Evolutionary conservation across 108 stramenopile species (phyloP), one percentile per base, ranked within the genome.

Genomic region (Fragilaria crotonensis): DNA sequence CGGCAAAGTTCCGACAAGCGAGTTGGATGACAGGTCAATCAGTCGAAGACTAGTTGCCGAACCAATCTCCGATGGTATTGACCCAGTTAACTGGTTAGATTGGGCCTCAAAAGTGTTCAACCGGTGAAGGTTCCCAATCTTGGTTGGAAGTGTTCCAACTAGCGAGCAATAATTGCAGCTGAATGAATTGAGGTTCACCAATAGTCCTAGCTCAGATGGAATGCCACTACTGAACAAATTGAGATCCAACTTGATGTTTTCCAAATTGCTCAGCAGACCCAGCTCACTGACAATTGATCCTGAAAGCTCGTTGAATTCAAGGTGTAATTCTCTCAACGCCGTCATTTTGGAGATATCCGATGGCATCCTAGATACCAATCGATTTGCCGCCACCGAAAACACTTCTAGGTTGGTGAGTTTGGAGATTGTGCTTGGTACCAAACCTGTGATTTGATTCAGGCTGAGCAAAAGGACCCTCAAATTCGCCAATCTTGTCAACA

Each of bases 271-370:
- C 9, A 59, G 27, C 41, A 47, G 22, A 11, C 58, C 58, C 2
- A 59, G 26, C 25, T 59, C 58, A 26, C 30, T 20, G 7, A 45
- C 45, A 48, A 59, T 59, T 23, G 45, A 2, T 20, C 45, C 58
- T 2, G 20, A 32, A 1, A 59, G 5, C 21, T 2, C 9, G 21
- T 59, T 59, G 45, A 5, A 2, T 22, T 26, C 21, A 1, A 59
- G 36, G 14, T 41, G 7, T 41, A 41, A 41, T 11, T 11, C 36
- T 41, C 36, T 41, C 49, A 50, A 50, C 17, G 49, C 49, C 49
- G 22, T 50, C 49, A 50, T 23, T 5, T 9, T 21, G 9, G 22
- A 7, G 20, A 50, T 50, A 19, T 50, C 49, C 22, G 49, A 19
- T 50, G 49, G 49, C 5, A 50, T 50, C 20, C 7, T 50, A 19